Evolutionary conservation across 306 rosid genomes (phyloP), one percentile per base, ranked within the genome.

Genomic region (Acmispon strigosus): DNA sequence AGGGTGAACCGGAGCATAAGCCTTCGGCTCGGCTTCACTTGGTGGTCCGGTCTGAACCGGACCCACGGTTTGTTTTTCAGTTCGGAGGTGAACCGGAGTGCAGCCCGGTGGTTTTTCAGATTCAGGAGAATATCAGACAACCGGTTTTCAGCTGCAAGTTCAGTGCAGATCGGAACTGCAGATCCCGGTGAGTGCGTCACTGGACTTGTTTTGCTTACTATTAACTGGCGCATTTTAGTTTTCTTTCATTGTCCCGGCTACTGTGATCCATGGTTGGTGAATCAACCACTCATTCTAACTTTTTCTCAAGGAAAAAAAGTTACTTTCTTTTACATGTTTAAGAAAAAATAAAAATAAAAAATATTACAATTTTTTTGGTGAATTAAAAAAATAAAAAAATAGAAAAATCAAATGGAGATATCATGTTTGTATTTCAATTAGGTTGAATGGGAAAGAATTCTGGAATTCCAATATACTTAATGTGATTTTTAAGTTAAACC

Each of bases 81-180:
- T 94, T 90, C 78, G 97, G 87, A 0, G 96, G 97, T 0, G 98
- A 94, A 67, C 98, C 98, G 80, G 98, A 94, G 77, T 89, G 97
- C 27, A 90, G 97, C 60, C 98, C 97, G 0, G 98, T 94, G 29
- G 88, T 94, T 74, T 94, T 81, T 7, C 97, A 89, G 88, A 83
- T 90, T 86, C 98, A 87, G 47, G 97, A 81, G 69, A 88, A 86
- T 74, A 84, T 86, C 39, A 78, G 86, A 14, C 98, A 94, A 66
- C 98, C 98, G 11, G 98, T 94, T 66, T 84, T 94, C 20, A 90
- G 98, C 73, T 87, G 94, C 87, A 90, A 89, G 78, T 94, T 94
- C 79, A 94, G 97, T 48, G 94, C 97, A 0, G 98, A 93, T 68
- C 86, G 98, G 16, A 93, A 87, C 63, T 81, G 88, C 7, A 88